Conservation (phyloP, 306 rosid species). For the Comarum palustre region DNA sequence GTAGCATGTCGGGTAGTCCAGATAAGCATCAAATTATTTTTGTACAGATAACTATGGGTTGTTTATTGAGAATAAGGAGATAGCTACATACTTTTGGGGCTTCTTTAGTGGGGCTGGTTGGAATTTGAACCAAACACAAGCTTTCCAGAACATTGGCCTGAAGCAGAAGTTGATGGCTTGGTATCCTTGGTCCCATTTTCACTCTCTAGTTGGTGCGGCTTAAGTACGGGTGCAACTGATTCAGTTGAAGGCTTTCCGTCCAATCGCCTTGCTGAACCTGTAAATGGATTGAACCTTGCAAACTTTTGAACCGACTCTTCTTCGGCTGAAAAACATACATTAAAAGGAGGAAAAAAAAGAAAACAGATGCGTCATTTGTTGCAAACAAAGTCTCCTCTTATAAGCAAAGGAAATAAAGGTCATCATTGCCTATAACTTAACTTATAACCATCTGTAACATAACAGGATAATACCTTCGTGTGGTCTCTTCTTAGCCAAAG, state of each 20-base stretch:
- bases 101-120: conserved; percentile 13
- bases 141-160: conserved; percentile 36
- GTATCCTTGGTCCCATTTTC: conserved; percentile 29
- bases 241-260: conserved; percentile 43
- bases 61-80: neutral
- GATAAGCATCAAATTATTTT: neutral
- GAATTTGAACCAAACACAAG: conserved; percentile 51
- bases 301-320: conserved; percentile 37
- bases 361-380: neutral
- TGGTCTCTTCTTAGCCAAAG: conserved; percentile 20
- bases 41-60: neutral
- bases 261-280: conserved; percentile 48
- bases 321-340: conserved; percentile 29
- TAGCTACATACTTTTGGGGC: conserved; percentile 32
- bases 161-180: conserved; percentile 27
- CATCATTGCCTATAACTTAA: neutral
- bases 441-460: neutral
- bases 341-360: neutral
- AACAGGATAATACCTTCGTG: conserved; percentile 28
- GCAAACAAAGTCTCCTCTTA: neutral
- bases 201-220: conserved; percentile 25
- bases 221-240: conserved; percentile 23
- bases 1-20: no score
- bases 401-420: neutral
- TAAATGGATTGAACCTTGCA: conserved; percentile 37